Conservation (phyloP, 176 grass and related monocot species). For the Oropetium thomaeum region DNA sequence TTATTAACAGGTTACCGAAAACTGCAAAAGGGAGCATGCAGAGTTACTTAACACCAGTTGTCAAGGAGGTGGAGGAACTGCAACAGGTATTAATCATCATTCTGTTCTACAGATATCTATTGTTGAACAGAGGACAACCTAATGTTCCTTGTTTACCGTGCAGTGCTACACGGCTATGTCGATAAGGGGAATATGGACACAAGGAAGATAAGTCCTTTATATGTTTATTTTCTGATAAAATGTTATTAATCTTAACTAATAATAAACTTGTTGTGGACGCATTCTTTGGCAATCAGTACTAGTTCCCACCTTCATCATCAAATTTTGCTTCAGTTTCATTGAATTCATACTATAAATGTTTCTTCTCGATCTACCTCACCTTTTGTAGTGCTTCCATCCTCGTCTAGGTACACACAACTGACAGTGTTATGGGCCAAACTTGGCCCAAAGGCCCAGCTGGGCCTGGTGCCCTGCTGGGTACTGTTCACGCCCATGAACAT, state of each 20-base stretch:
- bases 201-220: slow-evolving; percentile 54
- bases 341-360: neutral
- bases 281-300: too few relatives aligned
- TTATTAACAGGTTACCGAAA: slow-evolving; percentile 41
- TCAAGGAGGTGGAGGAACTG: slow-evolving; percentile 24
- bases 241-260: neutral
- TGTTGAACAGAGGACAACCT: neutral
- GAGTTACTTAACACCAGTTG: slow-evolving; percentile 32
- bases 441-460: too few relatives aligned
- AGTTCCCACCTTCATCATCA: neutral
- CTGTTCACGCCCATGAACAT: too few relatives aligned
- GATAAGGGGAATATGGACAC: slow-evolving; percentile 37
- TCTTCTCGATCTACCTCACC: neutral
- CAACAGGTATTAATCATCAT: slow-evolving; percentile 35
- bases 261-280: too few relatives aligned
- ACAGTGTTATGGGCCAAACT: too few relatives aligned
- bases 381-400: neutral
- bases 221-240: slow-evolving; percentile 12
- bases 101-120: neutral
- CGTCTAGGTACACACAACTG: neutral
- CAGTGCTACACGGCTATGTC: slow-evolving; percentile 30
- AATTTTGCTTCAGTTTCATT: neutral
- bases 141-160: slow-evolving; percentile 32
- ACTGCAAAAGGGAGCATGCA: slow-evolving; percentile 37
- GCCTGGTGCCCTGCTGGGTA: too few relatives aligned